phyloP scores from a whole-genome alignment of 2,329 filamentous ascomycete genomes.

The Ascochyta lentis region DNA sequence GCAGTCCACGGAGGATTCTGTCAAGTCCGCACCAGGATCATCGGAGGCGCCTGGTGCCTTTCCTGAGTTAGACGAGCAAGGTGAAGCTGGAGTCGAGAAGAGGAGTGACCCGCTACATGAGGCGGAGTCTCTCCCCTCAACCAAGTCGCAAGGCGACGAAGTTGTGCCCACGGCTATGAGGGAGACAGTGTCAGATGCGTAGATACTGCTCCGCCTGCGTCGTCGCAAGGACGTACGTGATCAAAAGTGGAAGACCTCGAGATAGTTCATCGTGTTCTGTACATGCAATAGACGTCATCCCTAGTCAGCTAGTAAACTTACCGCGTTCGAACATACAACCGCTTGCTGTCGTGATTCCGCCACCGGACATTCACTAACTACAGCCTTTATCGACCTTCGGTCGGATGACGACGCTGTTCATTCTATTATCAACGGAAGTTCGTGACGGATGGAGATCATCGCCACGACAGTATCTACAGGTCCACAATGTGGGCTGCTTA shows the following conservation, averaged over 20 bases:
- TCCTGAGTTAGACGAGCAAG: slow-evolving; percentile 16
- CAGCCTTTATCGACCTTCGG: background rate
- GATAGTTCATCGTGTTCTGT: background rate
- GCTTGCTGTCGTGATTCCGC: background rate
- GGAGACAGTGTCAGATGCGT: slow-evolving; percentile 9
- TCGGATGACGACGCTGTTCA: slow-evolving; percentile 3
- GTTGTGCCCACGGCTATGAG: slow-evolving; percentile 7
- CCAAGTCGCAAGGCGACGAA: slow-evolving; percentile 13
- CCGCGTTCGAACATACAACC: background rate
- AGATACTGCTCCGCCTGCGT: background rate
- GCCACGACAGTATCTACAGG: slow-evolving; percentile 5
- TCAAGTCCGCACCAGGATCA: slow-evolving; percentile 19
- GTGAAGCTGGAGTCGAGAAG: slow-evolving; percentile 2
- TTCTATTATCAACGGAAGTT: background rate
- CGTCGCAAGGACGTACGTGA: background rate
- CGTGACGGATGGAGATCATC: slow-evolving; percentile 11
- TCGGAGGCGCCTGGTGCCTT: slow-evolving; percentile 32
- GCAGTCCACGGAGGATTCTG: slow-evolving; percentile 6
- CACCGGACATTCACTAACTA: background rate
- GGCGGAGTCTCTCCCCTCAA: slow-evolving; percentile 4
- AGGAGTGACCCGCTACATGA: background rate
- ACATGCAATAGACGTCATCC: slow-evolving; percentile 4
- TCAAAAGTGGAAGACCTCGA: background rate
- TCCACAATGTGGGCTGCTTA: slow-evolving; percentile 10
- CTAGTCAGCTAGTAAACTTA: background rate